Percentiles rank a stretch among this genome's conserved stretches.
These are phyloP conservation scores for Jaltomata sinuosa DNA, from an alignment of 257 asterid species.

Conservation along the genomic window DNA sequence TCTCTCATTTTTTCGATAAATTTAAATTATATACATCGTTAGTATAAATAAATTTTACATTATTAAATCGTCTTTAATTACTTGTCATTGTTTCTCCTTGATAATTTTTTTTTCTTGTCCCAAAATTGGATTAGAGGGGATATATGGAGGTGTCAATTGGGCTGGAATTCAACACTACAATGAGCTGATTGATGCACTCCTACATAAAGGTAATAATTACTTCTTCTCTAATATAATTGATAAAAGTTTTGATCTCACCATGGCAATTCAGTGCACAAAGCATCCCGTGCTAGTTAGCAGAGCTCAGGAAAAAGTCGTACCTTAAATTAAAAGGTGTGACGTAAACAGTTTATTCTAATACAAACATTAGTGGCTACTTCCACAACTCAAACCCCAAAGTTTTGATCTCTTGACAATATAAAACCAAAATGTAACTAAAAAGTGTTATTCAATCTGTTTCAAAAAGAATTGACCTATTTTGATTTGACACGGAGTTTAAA, in stretches of 20 bases:
- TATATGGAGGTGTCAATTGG: not conserved
- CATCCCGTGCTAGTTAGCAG: no score
- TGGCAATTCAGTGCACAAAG: not conserved
- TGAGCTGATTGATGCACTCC: conserved; percentile 21
- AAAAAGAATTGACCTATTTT: no score
- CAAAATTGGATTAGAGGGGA: conserved; percentile 11
- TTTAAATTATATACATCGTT: not conserved
- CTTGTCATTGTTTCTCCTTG: not conserved
- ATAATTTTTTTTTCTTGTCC: no score
- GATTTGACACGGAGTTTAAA: no score
- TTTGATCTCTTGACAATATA: no score
- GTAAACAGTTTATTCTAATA: no score
- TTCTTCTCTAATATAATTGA: not conserved
- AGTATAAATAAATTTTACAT: not conserved
- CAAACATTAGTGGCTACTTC: not conserved
- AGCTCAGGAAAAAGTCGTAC: no score
- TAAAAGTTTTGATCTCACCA: not conserved
- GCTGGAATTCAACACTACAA: conserved; percentile 10
- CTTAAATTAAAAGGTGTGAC: no score
- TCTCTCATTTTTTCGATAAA: not conserved
- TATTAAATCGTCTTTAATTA: not conserved
- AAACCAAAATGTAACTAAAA: no score
- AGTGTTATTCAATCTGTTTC: no score
- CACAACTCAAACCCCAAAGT: not conserved
- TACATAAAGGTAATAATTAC: conserved; percentile 34